Evolutionary conservation across 495 filamentous ascomycete genomes (phyloP).

Genomic region (Penicillium crystallinum): DNA sequence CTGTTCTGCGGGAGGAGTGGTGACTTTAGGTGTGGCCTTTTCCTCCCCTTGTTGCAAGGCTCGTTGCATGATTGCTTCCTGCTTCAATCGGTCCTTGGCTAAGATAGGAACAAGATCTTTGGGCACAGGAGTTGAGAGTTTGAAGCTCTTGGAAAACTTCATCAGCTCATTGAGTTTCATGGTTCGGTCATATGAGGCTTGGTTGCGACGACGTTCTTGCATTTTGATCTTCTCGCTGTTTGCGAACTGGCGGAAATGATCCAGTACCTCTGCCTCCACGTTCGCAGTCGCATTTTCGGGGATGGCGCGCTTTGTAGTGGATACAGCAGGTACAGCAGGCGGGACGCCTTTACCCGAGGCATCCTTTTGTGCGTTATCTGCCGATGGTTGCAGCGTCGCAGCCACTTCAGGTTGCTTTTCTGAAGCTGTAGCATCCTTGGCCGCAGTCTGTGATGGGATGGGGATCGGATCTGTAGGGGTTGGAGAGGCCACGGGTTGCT

Average conservation of each 20-base stretch:
- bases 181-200: constrained; percentile 67
- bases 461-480: constrained; percentile 3
- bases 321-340: constrained; percentile 8
- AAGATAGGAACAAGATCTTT: constrained; percentile 90
- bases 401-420: constrained; percentile 28
- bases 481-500: constrained; percentile 16
- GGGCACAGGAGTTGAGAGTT: constrained; percentile 85
- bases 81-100: constrained; percentile 89
- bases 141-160: constrained; percentile 92
- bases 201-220: constrained; percentile 65
- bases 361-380: constrained; percentile 39
- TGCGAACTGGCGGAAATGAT: constrained; percentile 79
- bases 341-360: constrained; percentile 17
- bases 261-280: constrained; percentile 71
- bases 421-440: constrained; percentile 31
- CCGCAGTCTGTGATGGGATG: constrained; percentile 16
- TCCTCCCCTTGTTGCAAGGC: constrained; percentile 61
- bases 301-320: constrained; percentile 20
- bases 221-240: constrained; percentile 67
- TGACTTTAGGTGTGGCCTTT: constrained; percentile 45
- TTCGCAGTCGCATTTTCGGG: constrained; percentile 65
- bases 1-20: constrained; percentile 30
- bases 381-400: constrained; percentile 15
- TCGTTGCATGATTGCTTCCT: constrained; percentile 86
- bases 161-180: constrained; percentile 89